phyloP scores from a whole-genome alignment of 352 stramenopile genomes.

The Phytophthora colocasiae region DNA sequence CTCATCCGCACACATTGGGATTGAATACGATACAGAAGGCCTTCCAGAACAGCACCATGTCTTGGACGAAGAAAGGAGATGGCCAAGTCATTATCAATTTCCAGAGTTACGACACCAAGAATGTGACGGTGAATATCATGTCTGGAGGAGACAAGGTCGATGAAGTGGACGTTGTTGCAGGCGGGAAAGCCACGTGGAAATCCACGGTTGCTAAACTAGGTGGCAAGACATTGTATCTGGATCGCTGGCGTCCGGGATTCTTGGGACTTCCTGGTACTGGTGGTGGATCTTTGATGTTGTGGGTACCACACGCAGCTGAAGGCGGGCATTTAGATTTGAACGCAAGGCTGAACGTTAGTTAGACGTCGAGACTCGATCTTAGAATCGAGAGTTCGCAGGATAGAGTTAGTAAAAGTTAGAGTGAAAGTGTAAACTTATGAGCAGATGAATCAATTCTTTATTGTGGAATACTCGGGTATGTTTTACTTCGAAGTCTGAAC shows the following conservation, averaged over 20 bases:
- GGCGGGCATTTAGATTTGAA: slow-evolving; percentile 57
- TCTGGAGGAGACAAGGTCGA: slow-evolving; percentile 57
- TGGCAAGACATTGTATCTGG: slow-evolving; percentile 71
- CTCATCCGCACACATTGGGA: slow-evolving; percentile 45
- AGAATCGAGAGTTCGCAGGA: not conserved
- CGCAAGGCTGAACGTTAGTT: slow-evolving; percentile 56
- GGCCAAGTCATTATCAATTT: slow-evolving; percentile 53
- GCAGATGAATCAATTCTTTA: not conserved
- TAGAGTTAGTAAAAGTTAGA: slow-evolving; percentile 2
- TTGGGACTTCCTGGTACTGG: slow-evolving; percentile 58
- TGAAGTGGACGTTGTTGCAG: slow-evolving; percentile 47
- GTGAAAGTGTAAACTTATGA: not conserved
- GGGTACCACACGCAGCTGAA: slow-evolving; percentile 49
- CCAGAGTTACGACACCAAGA: slow-evolving; percentile 48
- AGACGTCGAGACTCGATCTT: not conserved
- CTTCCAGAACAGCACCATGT: slow-evolving; percentile 45
- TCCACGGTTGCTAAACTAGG: slow-evolving; percentile 40
- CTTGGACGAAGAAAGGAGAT: slow-evolving; percentile 53
- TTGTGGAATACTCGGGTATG: not conserved
- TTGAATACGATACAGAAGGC: slow-evolving; percentile 47
- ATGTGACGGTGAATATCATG: slow-evolving; percentile 59
- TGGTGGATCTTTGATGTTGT: slow-evolving; percentile 71
- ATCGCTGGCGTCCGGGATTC: slow-evolving; percentile 65
- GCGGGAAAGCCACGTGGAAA: slow-evolving; percentile 44
- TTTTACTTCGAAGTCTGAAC: no score